phyloP scores from a whole-genome alignment of 352 stramenopile genomes.

The Phytophthora agathidicida region DNA sequence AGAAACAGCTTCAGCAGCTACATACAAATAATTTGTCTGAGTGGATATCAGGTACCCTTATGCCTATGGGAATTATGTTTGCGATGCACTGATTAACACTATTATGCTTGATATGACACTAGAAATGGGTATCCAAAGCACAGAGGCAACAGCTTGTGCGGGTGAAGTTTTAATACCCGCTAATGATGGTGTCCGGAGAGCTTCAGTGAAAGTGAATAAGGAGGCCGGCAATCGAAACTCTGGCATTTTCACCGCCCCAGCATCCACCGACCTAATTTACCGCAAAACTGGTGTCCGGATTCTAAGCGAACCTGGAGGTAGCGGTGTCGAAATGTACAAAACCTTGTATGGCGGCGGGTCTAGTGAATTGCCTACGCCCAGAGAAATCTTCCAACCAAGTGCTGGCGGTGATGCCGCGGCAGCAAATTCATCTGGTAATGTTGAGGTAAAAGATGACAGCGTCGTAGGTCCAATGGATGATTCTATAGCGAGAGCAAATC shows the following conservation, averaged over 20 bases:
- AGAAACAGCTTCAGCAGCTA: conserved; percentile 37
- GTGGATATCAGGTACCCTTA: conserved; percentile 42
- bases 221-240: conserved; percentile 33
- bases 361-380: background rate
- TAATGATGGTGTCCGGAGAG: conserved; percentile 11
- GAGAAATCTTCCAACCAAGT: background rate
- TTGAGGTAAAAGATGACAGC: conserved; percentile 17
- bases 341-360: conserved; percentile 35
- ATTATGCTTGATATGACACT: background rate
- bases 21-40: conserved; percentile 26
- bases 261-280: background rate
- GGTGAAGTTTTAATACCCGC: conserved; percentile 2
- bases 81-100: conserved; percentile 1
- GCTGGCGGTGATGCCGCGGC: background rate
- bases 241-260: conserved; percentile 8
- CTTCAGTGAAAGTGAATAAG: conserved; percentile 43
- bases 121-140: conserved; percentile 8
- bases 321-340: conserved; percentile 28
- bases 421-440: conserved; percentile 3
- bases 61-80: background rate
- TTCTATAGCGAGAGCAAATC: background rate
- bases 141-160: background rate
- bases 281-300: conserved; percentile 35
- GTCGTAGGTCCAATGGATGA: conserved; percentile 1
- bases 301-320: conserved; percentile 45